phyloP scores from a whole-genome alignment of 192 early-diverging fungal genomes.

The Cetraspora pellucida region DNA sequence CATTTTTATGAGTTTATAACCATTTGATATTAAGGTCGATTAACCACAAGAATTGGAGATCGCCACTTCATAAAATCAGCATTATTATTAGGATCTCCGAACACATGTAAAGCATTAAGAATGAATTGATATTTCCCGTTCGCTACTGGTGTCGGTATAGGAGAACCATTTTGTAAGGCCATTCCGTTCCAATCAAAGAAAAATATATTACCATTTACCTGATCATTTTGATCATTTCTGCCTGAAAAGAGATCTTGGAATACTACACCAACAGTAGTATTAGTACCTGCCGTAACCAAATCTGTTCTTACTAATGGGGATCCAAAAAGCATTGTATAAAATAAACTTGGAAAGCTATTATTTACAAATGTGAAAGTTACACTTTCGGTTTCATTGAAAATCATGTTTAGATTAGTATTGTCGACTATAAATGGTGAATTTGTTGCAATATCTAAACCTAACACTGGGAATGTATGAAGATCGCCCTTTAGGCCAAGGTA shows the following conservation, averaged over 20 bases:
- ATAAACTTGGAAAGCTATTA: background rate
- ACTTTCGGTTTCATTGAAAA: background rate
- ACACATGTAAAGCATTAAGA: background rate
- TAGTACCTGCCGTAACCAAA: background rate
- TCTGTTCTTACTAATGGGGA: background rate
- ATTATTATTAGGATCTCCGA: background rate
- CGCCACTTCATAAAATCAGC: background rate
- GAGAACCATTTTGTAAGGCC: background rate
- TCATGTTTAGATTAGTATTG: background rate
- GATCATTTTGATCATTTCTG: background rate
- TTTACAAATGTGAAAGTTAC: background rate
- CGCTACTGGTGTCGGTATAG: background rate
- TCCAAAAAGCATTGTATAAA: background rate
- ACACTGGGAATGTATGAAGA: background rate
- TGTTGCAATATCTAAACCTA: background rate
- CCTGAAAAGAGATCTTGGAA: background rate
- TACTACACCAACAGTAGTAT: background rate
- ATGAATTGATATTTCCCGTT: background rate
- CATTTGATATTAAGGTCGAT: no score
- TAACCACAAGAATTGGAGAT: background rate
- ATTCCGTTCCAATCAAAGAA: background rate
- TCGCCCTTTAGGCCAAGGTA: background rate
- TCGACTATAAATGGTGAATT: background rate
- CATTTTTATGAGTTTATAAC: no score
- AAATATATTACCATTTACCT: background rate